Evolutionary conservation across 345 rosid species (phyloP).

Genomic region (Streptanthus diversifolius): DNA sequence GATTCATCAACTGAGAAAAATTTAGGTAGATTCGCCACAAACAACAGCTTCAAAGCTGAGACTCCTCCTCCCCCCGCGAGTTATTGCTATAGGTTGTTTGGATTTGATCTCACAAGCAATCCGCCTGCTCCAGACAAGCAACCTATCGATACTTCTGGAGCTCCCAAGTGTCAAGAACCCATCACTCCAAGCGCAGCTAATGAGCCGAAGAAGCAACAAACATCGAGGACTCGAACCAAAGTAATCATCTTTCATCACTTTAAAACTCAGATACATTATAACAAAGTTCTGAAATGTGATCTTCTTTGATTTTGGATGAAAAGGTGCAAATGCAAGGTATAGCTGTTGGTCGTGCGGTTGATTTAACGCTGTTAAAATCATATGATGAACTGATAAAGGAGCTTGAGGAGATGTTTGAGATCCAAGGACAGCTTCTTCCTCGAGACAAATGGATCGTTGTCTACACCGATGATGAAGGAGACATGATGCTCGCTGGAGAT

Average conservation of each 20-base stretch:
- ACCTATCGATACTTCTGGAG: constrained; percentile 19
- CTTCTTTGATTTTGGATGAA: background rate
- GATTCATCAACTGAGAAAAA: constrained; percentile 38
- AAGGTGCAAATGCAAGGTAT: constrained; percentile 82
- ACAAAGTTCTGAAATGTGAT: background rate
- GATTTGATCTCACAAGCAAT: constrained; percentile 50
- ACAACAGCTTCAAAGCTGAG: constrained; percentile 40
- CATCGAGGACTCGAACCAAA: constrained; percentile 27
- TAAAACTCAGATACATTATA: background rate
- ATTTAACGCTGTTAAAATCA: constrained; percentile 50
- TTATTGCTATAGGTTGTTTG: constrained; percentile 52
- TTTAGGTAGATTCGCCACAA: constrained; percentile 30
- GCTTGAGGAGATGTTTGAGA: constrained; percentile 68
- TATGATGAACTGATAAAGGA: constrained; percentile 47
- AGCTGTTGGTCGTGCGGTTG: constrained; percentile 73
- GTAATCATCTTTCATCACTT: constrained; percentile 1
- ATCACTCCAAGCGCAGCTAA: constrained; percentile 26
- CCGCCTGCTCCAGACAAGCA: constrained; percentile 34
- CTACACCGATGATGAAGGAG: constrained; percentile 68
- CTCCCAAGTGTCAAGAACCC: constrained; percentile 36
- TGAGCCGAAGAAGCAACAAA: constrained; percentile 44
- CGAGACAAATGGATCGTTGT: constrained; percentile 58
- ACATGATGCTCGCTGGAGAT: constrained; percentile 72
- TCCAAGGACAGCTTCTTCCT: constrained; percentile 48
- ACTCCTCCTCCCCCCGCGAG: constrained; percentile 24